Evolutionary conservation across 2,329 filamentous ascomycete species (phyloP), one percentile per base, ranked within the genome.

Genomic region (Colletotrichum eleusines): DNA sequence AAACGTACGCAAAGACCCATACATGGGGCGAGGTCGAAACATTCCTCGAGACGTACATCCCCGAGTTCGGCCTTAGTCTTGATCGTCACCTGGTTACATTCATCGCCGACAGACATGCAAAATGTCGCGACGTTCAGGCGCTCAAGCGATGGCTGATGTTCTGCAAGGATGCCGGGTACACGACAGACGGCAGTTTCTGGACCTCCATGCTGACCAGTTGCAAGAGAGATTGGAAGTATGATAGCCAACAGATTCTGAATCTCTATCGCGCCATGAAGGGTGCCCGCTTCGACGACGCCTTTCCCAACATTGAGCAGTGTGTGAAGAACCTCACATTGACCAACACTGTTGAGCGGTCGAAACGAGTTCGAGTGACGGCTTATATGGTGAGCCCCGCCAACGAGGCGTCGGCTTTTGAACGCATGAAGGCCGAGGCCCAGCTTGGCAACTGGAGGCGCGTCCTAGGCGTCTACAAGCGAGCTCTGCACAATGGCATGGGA

Each of bases 51-150:
- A 72, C 69, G n/a, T 85, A 80, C 61, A 75, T 78, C 5, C 74
- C 76, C 18, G 76, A 80, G 23, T 74, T 84, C 51, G 75, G 76
- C 31, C 74, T 85, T 9, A 76, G 77, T 5, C 72, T 84, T 50
- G 78, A 78, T 72, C 76, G 73, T 12, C 77, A 79, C 63, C 75
- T 82, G 69, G 81, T 85, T 48, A 82, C 80, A 3, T 72, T 85
- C 31, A 78, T 86, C 71, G 82, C 83, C 20, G 82, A 83, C 54
- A 80, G 80, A 63, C 85, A 84, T 72, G 83, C 78, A 16, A 76
- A 78, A 28, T 75, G 78, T 35, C 81, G 79, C 31, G 82, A 86
- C 54, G 73, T 79, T 40, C 51, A 75, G 14, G 78, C 81, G 1
- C 80, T 86, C 63, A 70, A 82, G 5, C 75, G 73, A 8, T 86